phyloP scores from a whole-genome alignment of 805 yeast genomes.

The Kodamaea fukazawae region DNA sequence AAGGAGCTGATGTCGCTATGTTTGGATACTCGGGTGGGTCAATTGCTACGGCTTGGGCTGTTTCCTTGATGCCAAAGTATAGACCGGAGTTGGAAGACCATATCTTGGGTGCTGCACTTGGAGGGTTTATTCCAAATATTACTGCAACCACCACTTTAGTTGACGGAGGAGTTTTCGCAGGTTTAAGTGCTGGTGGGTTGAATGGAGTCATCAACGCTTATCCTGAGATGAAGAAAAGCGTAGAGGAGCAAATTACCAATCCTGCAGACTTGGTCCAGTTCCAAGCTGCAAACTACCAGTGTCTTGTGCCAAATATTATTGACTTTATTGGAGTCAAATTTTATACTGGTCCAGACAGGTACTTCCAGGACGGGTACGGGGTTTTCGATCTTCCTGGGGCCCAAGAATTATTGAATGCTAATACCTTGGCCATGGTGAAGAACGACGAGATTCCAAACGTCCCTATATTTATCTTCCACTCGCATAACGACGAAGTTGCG shows the following conservation, averaged over 20 bases:
- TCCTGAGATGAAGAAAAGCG: constrained; percentile 17
- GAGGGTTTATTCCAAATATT: constrained; percentile 36
- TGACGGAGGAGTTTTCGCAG: constrained; percentile 28
- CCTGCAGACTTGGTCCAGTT: neutral
- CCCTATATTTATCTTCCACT: constrained; percentile 13
- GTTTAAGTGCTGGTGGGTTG: constrained; percentile 28
- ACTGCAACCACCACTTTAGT: constrained; percentile 23
- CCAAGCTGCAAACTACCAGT: constrained; percentile 5
- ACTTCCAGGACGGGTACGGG: constrained; percentile 16
- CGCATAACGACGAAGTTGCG: constrained; percentile 10
- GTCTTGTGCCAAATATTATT: constrained; percentile 1
- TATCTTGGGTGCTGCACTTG: constrained; percentile 32
- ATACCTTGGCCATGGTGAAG: constrained; percentile 19
- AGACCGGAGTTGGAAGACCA: constrained; percentile 28
- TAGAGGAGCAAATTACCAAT: neutral
- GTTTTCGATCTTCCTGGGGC: constrained; percentile 14
- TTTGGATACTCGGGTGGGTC: constrained; percentile 29
- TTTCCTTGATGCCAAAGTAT: constrained; percentile 30
- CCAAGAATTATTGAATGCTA: constrained; percentile 14
- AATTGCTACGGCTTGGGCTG: constrained; percentile 23
- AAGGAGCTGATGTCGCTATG: constrained; percentile 15
- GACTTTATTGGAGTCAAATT: neutral
- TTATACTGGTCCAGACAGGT: constrained; percentile 14
- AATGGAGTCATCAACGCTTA: constrained; percentile 32
- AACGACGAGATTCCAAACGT: constrained; percentile 10